A percentile compares a stretch with the other conserved stretches of the same genome.
Evolutionary conservation across 1,284 basidiomycete species (phyloP).

Genomic region (Austroboletus novae-zelandiae): DNA sequence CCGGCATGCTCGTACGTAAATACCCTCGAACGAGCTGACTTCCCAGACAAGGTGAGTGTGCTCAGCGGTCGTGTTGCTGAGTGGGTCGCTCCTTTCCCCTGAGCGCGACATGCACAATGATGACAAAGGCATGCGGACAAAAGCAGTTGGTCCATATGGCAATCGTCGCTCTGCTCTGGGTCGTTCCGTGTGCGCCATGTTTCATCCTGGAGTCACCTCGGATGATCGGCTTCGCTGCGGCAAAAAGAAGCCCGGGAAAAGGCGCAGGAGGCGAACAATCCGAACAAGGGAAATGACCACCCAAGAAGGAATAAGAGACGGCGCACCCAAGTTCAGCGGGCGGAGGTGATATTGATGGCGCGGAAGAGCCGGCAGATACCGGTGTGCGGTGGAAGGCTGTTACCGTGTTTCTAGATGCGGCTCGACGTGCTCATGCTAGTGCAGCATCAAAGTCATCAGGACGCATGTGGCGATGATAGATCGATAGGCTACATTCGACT

Average conservation of each 20-base stretch:
- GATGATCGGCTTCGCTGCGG: constrained; percentile 28
- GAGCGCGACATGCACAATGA: neutral
- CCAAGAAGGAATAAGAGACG: constrained; percentile 13
- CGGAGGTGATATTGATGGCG: constrained; percentile 7
- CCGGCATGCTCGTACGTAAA: constrained; percentile 28
- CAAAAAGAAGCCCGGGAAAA: constrained; percentile 17
- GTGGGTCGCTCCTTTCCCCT: constrained; percentile 8
- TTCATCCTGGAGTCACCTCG: constrained; percentile 15
- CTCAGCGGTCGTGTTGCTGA: constrained; percentile 19
- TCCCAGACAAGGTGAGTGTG: constrained; percentile 28
- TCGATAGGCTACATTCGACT: neutral
- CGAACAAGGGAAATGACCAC: constrained; percentile 1
- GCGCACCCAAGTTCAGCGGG: constrained; percentile 1
- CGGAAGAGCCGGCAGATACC: constrained; percentile 20
- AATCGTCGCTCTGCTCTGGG: constrained; percentile 10
- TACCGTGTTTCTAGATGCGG: constrained; percentile 5
- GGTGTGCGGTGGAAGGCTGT: neutral
- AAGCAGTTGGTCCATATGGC: constrained; percentile 17
- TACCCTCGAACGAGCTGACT: constrained; percentile 17
- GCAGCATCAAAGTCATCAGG: neutral
- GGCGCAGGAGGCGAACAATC: constrained; percentile 12
- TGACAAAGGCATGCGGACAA: constrained; percentile 4
- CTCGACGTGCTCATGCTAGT: constrained; percentile 1
- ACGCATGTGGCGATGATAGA: neutral
- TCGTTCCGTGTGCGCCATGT: constrained; percentile 27